Base-by-base conservation (phyloP, 2,329 filamentous ascomycete species). In the Fusarium foetens region DNA sequence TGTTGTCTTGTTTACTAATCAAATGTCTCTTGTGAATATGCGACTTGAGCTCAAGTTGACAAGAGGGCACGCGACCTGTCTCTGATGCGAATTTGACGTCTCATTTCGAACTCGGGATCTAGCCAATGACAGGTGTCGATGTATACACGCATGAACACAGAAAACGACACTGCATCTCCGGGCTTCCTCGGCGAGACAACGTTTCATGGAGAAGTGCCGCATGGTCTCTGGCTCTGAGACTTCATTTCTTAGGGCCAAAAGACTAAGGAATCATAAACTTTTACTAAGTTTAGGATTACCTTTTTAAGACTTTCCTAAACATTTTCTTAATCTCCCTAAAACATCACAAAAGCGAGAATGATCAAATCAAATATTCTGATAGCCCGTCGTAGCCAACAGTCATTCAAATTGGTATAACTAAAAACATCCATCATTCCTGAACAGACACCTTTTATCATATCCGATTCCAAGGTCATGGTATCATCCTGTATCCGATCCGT, bases 321-420 rank as follows among this genome's bases (percentile, higher is more conserved):
- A 14, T 51, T 35, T 12, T 49, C n/a, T n/a, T 5, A 25, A 51
- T 51, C 46, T 35, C 23, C 19, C 33, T 27, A 12, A 27, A 36
- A 25, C 23, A 36, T 27, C 49, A 36, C 49, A 35, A 25, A 6
- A 8, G 9, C 19, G 17, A 52, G 23, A 52, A 27, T 38, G 8
- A 17, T 17, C 17, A 10, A 35, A 51, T 12, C 6, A 29, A 17
- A 27, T 38, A 31, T 58, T 38, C 23, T 29, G 36, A 58, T 38
- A 58, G 14, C 8, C 31, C 48, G 54, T 27, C 55, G 21, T 63
- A 65, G 43, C 58, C 64, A 48, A 57, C 55, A 68, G 60, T 38
- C 45, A 65, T 67, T 71, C 63, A 74, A 74, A 75, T 76, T 76
- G 66, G 73, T 76, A 74, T 73, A 74, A 53, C 60, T 52, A 63